Evolutionary conservation across 768 basidiomycete genomes (phyloP).

Genomic region (Phaeotremella skinneri): DNA sequence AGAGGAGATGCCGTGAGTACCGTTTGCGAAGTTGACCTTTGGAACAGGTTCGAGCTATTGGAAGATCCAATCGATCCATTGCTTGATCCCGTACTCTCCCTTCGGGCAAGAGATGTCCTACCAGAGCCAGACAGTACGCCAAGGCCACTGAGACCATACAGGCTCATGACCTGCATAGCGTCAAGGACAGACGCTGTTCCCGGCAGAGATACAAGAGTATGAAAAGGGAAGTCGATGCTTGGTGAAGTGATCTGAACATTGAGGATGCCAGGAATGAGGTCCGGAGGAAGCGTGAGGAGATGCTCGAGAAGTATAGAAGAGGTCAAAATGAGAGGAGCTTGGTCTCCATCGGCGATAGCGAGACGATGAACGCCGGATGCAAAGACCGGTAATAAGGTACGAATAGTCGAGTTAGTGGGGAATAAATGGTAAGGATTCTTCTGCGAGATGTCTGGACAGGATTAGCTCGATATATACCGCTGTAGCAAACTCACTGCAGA

Average conservation of each 20-base stretch:
- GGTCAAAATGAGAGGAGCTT: slow-evolving; percentile 21
- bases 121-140: slow-evolving; percentile 29
- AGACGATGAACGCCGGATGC: slow-evolving; percentile 35
- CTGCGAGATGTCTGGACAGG: slow-evolving; percentile 33
- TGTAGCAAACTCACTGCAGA: slow-evolving; percentile 28
- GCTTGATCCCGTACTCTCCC: slow-evolving; percentile 16
- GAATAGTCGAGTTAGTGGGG: slow-evolving; percentile 14
- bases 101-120: background rate
- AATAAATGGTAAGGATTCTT: slow-evolving; percentile 37
- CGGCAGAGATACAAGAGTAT: slow-evolving; percentile 35
- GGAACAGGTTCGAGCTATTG: background rate
- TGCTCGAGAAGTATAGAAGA: slow-evolving; percentile 28
- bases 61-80: slow-evolving; percentile 2
- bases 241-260: slow-evolving; percentile 12
- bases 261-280: slow-evolving; percentile 16
- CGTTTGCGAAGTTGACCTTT: background rate
- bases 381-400: slow-evolving; percentile 30
- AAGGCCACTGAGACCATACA: slow-evolving; percentile 29
- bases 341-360: slow-evolving; percentile 13
- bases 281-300: slow-evolving; percentile 15
- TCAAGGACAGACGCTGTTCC: slow-evolving; percentile 32
- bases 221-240: slow-evolving; percentile 18
- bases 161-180: slow-evolving; percentile 40
- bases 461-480: background rate
- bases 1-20: slow-evolving; percentile 19